These are phyloP conservation scores for Galeopsis tetrahit DNA, from an alignment of 257 asterid species.

Conservation along the genomic window DNA sequence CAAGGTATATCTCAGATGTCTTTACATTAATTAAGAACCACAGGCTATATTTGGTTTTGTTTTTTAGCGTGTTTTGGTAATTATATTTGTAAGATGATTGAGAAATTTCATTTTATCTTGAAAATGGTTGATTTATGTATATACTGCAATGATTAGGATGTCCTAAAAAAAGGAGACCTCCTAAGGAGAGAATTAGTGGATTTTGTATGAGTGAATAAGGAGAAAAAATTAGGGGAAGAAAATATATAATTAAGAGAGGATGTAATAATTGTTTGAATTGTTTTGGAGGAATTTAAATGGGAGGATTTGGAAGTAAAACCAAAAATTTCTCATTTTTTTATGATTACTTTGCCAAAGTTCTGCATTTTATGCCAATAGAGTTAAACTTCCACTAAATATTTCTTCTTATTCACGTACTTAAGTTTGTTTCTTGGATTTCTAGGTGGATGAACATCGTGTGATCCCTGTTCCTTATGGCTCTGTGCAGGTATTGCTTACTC, in stretches of 20 bases:
- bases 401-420: constrained; percentile 27
- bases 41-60: constrained; percentile 11
- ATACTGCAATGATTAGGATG: constrained; percentile 4
- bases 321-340: neutral
- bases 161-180: constrained; percentile 9
- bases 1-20: constrained; percentile 56
- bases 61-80: constrained; percentile 21
- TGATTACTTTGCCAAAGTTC: constrained; percentile 22
- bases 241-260: neutral
- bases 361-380: constrained; percentile 24
- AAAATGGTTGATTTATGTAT: constrained; percentile 17
- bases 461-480: constrained; percentile 81
- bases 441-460: constrained; percentile 94
- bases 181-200: neutral
- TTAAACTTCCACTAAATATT: constrained; percentile 17
- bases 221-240: neutral
- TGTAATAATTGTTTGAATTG: neutral
- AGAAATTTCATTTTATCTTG: neutral
- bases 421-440: constrained; percentile 43
- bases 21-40: constrained; percentile 6
- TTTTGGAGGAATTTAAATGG: neutral
- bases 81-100: neutral
- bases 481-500: constrained; percentile 69
- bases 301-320: neutral
- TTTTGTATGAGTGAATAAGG: neutral